A percentile compares a stretch with the other conserved stretches of the same genome.
These are phyloP conservation scores for Pleurotus djamor DNA, from an alignment of 768 basidiomycete species.

Conservation along the genomic window DNA sequence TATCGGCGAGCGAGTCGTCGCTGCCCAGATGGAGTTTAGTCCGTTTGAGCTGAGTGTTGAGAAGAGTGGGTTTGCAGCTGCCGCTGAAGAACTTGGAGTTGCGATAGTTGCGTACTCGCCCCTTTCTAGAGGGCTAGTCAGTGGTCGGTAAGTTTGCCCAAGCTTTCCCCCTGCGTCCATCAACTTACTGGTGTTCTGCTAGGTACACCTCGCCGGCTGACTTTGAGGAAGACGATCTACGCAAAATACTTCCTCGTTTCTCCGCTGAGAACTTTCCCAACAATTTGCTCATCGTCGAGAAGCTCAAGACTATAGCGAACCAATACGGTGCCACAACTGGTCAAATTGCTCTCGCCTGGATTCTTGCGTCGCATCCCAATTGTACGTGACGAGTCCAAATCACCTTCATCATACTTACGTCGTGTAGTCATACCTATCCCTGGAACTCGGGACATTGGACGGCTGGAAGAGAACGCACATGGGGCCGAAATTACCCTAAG, in stretches of 20 bases:
- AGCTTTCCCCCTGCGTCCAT: constrained; percentile 3
- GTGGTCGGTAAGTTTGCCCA: constrained; percentile 18
- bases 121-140: constrained; percentile 34
- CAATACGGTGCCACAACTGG: constrained; percentile 27
- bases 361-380: constrained; percentile 13
- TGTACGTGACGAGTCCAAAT: constrained; percentile 7
- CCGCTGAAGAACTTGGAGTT: constrained; percentile 25
- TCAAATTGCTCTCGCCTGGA: constrained; percentile 21
- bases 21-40: constrained; percentile 27
- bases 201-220: constrained; percentile 29
- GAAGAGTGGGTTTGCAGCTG: constrained; percentile 21
- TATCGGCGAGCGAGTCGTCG: constrained; percentile 21
- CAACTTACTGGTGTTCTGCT: background rate
- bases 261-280: constrained; percentile 41
- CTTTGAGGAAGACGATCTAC: constrained; percentile 29
- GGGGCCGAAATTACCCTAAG: constrained; percentile 13
- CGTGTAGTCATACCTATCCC: constrained; percentile 23
- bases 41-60: constrained; percentile 23
- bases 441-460: constrained; percentile 13
- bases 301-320: constrained; percentile 24
- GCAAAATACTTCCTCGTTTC: constrained; percentile 25
- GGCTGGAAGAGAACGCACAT: constrained; percentile 19
- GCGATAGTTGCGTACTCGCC: constrained; percentile 28
- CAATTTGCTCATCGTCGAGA: constrained; percentile 33
- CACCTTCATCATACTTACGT: background rate